Percentiles rank a stretch among this genome's conserved stretches.
phyloP scores from a whole-genome alignment of 2,329 filamentous ascomycete genomes.

The Scytalidium lignicola region DNA sequence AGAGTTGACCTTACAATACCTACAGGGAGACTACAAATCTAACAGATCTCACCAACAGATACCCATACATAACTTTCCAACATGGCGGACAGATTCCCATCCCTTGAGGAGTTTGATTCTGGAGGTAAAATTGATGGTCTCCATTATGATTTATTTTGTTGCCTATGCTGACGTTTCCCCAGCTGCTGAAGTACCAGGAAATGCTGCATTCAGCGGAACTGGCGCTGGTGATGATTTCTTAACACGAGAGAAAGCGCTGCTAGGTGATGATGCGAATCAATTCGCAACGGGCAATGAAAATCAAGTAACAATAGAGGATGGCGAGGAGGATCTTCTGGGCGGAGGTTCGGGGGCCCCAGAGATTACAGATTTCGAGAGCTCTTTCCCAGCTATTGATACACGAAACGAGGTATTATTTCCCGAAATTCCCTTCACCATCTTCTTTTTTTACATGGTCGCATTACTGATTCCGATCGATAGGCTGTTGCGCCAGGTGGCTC shows the following conservation, averaged over 20 bases:
- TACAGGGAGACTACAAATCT: neutral
- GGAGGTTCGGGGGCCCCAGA: slow-evolving; percentile 41
- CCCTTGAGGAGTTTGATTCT: slow-evolving; percentile 54
- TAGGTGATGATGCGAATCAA: slow-evolving; percentile 90
- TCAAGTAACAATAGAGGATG: slow-evolving; percentile 57
- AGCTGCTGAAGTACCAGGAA: slow-evolving; percentile 50
- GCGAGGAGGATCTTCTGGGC: slow-evolving; percentile 68
- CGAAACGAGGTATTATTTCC: slow-evolving; percentile 57
- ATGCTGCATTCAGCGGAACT: slow-evolving; percentile 46
- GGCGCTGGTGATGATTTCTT: slow-evolving; percentile 78
- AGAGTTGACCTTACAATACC: neutral
- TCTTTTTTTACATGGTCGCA: neutral
- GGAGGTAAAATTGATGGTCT: slow-evolving; percentile 33
- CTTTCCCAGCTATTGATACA: slow-evolving; percentile 74
- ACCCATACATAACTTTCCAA: slow-evolving; percentile 16
- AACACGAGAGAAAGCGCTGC: slow-evolving; percentile 77
- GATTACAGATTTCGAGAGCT: slow-evolving; percentile 66
- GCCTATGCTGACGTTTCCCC: slow-evolving; percentile 2
- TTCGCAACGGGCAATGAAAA: slow-evolving; percentile 75
- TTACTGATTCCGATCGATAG: slow-evolving; percentile 34
- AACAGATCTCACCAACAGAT: neutral
- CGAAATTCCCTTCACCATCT: slow-evolving; percentile 2
- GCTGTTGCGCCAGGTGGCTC: slow-evolving; percentile 69
- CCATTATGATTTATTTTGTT: slow-evolving; percentile 2
- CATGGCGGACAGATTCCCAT: slow-evolving; percentile 57